Conservation (phyloP, 495 filamentous ascomycete species). For the Sphaerosporella brunnea region DNA sequence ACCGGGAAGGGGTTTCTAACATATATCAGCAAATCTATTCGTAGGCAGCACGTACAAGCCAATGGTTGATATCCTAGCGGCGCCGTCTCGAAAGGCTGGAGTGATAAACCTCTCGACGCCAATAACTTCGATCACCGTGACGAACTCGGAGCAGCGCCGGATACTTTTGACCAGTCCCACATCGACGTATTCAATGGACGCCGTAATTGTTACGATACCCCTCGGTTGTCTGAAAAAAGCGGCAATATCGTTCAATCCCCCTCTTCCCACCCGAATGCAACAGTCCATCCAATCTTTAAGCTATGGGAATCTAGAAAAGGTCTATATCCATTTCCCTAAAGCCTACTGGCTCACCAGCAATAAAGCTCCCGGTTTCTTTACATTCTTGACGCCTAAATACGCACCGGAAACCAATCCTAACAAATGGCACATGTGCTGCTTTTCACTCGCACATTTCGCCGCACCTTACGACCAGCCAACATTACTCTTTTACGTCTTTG, state of each 20-base stretch:
- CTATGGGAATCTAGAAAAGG: slow-evolving; percentile 82
- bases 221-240: slow-evolving; percentile 81
- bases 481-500: slow-evolving; percentile 82
- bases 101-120: slow-evolving; percentile 44
- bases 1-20: slow-evolving; percentile 4
- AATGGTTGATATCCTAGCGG: slow-evolving; percentile 51
- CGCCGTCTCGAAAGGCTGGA: slow-evolving; percentile 41
- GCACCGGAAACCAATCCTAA: slow-evolving; percentile 42
- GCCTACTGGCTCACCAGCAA: slow-evolving; percentile 29
- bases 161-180: slow-evolving; percentile 7
- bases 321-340: slow-evolving; percentile 68
- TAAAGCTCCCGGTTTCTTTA: slow-evolving; percentile 39
- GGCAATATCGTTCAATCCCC: slow-evolving; percentile 48
- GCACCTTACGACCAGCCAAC: slow-evolving; percentile 52
- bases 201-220: slow-evolving; percentile 69
- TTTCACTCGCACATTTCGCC: slow-evolving; percentile 58
- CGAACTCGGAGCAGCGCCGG: slow-evolving; percentile 24
- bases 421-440: slow-evolving; percentile 58
- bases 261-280: slow-evolving; percentile 44
- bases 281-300: slow-evolving; percentile 61
- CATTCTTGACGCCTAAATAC: slow-evolving; percentile 50
- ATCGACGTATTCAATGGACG: slow-evolving; percentile 41
- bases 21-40: slow-evolving; percentile 57
- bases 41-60: slow-evolving; percentile 69
- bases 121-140: slow-evolving; percentile 34